phyloP scores from a whole-genome alignment of 2,329 filamentous ascomycete genomes.

The Nannizziopsis arthrosporioides region DNA sequence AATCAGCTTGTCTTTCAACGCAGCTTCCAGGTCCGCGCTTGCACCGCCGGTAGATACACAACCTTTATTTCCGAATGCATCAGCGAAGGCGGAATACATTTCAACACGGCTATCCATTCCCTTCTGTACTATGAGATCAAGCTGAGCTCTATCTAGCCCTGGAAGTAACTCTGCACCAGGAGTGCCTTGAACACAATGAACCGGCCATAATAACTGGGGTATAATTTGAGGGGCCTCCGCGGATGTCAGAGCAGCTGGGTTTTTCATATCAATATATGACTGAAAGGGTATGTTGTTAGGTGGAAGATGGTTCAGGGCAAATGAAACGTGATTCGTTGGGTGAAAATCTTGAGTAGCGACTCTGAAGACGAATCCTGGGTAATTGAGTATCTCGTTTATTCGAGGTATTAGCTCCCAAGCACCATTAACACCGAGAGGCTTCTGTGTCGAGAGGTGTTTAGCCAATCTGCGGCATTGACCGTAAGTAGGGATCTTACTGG shows the following conservation, averaged over 20 bases:
- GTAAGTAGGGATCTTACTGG: constrained; percentile 49
- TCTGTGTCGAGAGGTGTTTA: constrained; percentile 37
- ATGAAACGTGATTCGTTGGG: constrained; percentile 71
- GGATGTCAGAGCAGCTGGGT: constrained; percentile 22
- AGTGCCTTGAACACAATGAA: constrained; percentile 71
- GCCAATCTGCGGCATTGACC: not conserved
- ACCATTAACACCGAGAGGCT: constrained; percentile 65
- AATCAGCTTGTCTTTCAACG: constrained; percentile 47
- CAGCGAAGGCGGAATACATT: constrained; percentile 88
- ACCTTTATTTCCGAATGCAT: constrained; percentile 52
- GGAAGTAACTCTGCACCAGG: constrained; percentile 60
- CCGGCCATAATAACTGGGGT: constrained; percentile 68
- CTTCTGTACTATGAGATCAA: constrained; percentile 66
- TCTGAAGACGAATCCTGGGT: constrained; percentile 56
- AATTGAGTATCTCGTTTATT: constrained; percentile 62
- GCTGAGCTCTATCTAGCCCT: constrained; percentile 49
- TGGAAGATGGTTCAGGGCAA: constrained; percentile 62
- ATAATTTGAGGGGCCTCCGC: constrained; percentile 51
- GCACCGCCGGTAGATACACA: constrained; percentile 24
- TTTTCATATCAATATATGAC: constrained; percentile 49
- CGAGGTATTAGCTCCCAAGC: constrained; percentile 58
- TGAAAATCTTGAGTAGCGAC: constrained; percentile 92
- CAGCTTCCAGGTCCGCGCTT: constrained; percentile 48
- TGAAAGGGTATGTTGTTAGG: constrained; percentile 56
- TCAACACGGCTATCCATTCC: constrained; percentile 63